Evolutionary conservation across 2,329 filamentous ascomycete species (phyloP).

Genomic region (Lachnellula subtilissima): DNA sequence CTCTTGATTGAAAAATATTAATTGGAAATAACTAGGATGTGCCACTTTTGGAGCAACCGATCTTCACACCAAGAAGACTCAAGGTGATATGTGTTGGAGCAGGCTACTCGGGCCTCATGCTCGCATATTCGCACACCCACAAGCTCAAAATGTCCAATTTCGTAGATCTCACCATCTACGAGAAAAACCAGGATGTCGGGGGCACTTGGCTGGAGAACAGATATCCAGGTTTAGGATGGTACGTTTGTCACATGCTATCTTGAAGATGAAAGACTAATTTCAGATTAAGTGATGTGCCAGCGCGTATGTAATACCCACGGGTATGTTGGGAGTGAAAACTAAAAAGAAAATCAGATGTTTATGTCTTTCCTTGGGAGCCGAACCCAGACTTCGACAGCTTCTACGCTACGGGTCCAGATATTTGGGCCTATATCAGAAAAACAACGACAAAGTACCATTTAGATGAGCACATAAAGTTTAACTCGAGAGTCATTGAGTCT

Average conservation of each 20-base stretch:
- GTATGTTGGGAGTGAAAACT: too few relatives aligned
- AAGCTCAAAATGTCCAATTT: neutral
- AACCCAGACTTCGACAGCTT: neutral
- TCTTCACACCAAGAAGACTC: too few relatives aligned
- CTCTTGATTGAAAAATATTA: too few relatives aligned
- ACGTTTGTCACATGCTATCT: neutral
- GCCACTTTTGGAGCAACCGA: too few relatives aligned
- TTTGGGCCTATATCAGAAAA: neutral
- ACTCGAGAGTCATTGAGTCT: neutral
- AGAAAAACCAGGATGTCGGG: constrained; percentile 37
- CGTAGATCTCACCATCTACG: constrained; percentile 27
- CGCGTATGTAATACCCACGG: neutral
- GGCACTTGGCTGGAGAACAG: constrained; percentile 50
- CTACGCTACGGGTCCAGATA: neutral
- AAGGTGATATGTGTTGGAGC: constrained; percentile 1
- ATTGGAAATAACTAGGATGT: too few relatives aligned
- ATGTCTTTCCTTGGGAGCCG: neutral
- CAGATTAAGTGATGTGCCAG: neutral
- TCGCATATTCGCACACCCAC: neutral
- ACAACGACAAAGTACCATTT: neutral
- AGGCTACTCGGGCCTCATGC: neutral
- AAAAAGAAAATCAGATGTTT: too few relatives aligned
- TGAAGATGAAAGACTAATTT: too few relatives aligned
- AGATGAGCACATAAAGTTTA: neutral
- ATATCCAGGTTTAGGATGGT: constrained; percentile 7